Evolutionary conservation across 495 filamentous ascomycete genomes (phyloP).

Genomic region (Penicillium chermesinum): DNA sequence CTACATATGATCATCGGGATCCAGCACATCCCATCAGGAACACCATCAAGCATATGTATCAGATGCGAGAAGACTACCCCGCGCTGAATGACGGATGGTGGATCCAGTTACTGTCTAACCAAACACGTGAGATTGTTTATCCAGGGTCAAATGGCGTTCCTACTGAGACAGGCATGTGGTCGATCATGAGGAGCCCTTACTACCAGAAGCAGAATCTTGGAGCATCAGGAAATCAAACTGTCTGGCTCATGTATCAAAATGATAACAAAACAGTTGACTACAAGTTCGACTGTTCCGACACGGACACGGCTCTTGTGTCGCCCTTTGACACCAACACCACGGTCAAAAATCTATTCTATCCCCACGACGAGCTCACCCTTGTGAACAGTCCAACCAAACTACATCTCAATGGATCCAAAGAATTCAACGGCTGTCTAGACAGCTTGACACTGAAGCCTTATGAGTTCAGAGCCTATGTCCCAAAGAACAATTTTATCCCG

Average conservation of each 20-base stretch:
- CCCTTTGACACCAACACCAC: slow-evolving; percentile 52
- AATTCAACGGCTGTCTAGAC: slow-evolving; percentile 53
- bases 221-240: slow-evolving; percentile 44
- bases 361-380: slow-evolving; percentile 53
- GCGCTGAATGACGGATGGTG: slow-evolving; percentile 62
- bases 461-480: slow-evolving; percentile 62
- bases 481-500: slow-evolving; percentile 40
- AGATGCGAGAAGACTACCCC: slow-evolving; percentile 53
- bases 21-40: slow-evolving; percentile 62
- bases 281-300: slow-evolving; percentile 54
- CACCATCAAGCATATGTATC: slow-evolving; percentile 63
- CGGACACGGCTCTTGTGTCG: slow-evolving; percentile 46
- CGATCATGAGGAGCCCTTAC: slow-evolving; percentile 50
- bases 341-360: slow-evolving; percentile 65
- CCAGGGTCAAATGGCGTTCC: slow-evolving; percentile 49
- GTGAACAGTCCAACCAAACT: slow-evolving; percentile 34
- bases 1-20: slow-evolving; percentile 64
- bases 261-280: slow-evolving; percentile 52
- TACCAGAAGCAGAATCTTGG: slow-evolving; percentile 49
- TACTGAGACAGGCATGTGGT: slow-evolving; percentile 67
- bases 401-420: slow-evolving; percentile 37
- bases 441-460: slow-evolving; percentile 50
- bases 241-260: slow-evolving; percentile 69
- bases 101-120: slow-evolving; percentile 55
- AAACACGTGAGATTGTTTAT: slow-evolving; percentile 48